Conservation (phyloP, 2,329 filamentous ascomycete species). For the Chrysosporium queenslandicum region DNA sequence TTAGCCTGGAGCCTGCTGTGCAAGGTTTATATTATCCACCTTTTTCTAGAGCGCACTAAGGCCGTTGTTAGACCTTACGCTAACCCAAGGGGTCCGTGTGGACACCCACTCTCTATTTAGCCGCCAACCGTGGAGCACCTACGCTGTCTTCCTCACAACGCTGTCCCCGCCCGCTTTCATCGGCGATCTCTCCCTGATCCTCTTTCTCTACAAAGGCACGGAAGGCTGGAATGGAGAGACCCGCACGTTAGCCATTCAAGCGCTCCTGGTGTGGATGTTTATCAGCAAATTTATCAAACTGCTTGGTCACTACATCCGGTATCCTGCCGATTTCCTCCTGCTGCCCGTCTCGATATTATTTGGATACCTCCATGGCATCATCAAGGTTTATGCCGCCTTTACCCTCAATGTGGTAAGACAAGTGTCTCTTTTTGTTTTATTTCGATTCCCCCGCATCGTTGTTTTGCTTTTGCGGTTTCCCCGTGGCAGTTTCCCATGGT, state of each 20-base stretch:
- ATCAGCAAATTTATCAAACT: slow-evolving; percentile 90
- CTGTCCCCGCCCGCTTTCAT: slow-evolving; percentile 78
- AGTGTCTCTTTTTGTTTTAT: neutral
- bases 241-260: slow-evolving; percentile 49
- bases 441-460: neutral
- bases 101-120: slow-evolving; percentile 38
- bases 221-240: slow-evolving; percentile 47
- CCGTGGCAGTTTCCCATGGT: slow-evolving; percentile 1
- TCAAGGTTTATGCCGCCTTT: slow-evolving; percentile 79
- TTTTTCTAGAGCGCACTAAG: slow-evolving; percentile 9
- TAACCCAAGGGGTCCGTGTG: slow-evolving; percentile 23
- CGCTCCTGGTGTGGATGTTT: slow-evolving; percentile 64
- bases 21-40: neutral
- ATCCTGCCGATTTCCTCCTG: slow-evolving; percentile 69
- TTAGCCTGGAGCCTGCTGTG: neutral
- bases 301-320: slow-evolving; percentile 71
- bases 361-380: slow-evolving; percentile 83
- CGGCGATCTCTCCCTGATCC: slow-evolving; percentile 64
- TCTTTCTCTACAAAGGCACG: slow-evolving; percentile 59
- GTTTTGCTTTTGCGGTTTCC: neutral
- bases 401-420: slow-evolving; percentile 70
- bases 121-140: slow-evolving; percentile 86
- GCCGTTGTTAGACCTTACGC: slow-evolving; percentile 15
- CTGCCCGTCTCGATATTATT: slow-evolving; percentile 80
- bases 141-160: slow-evolving; percentile 84